A percentile compares a stretch with the other conserved stretches of the same genome.
These are phyloP conservation scores for Trichoderma cornu-damae DNA, from an alignment of 2,329 filamentous ascomycete genomes.

Conservation along the genomic window DNA sequence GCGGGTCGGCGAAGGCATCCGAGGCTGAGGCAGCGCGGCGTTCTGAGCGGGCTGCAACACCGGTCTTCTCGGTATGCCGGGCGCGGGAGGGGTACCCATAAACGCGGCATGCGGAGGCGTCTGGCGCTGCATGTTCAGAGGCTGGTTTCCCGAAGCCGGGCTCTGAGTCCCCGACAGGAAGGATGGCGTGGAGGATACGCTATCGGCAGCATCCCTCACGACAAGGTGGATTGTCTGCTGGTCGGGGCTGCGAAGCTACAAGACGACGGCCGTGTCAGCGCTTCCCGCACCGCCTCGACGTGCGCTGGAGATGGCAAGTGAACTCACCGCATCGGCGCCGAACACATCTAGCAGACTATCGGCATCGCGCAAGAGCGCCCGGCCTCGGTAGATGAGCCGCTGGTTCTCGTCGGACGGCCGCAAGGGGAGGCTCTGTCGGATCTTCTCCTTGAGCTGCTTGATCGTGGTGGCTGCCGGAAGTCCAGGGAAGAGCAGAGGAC, in stretches of 20 bases:
- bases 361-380: slow-evolving; percentile 48
- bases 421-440: slow-evolving; percentile 47
- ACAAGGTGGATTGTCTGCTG: slow-evolving; percentile 52
- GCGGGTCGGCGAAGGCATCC: slow-evolving; percentile 30
- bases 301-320: neutral
- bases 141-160: slow-evolving; percentile 24
- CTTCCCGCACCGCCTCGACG: too few species aligned
- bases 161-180: slow-evolving; percentile 27
- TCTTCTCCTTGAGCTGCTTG: slow-evolving; percentile 53
- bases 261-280: slow-evolving; percentile 17
- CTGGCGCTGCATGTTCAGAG: slow-evolving; percentile 24
- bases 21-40: slow-evolving; percentile 28
- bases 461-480: slow-evolving; percentile 50
- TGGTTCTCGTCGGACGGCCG: slow-evolving; percentile 51
- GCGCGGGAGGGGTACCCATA: slow-evolving; percentile 28
- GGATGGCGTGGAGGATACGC: slow-evolving; percentile 27
- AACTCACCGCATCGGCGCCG: slow-evolving; percentile 49
- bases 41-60: slow-evolving; percentile 27
- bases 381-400: slow-evolving; percentile 56
- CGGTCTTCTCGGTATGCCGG: slow-evolving; percentile 29
- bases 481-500: slow-evolving; percentile 45
- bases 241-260: slow-evolving; percentile 41
- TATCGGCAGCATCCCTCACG: slow-evolving; percentile 38
- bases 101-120: neutral
- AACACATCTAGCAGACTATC: slow-evolving; percentile 55